phyloP scores from a whole-genome alignment of 2,329 filamentous ascomycete genomes.

The Alternaria incomplexa region DNA sequence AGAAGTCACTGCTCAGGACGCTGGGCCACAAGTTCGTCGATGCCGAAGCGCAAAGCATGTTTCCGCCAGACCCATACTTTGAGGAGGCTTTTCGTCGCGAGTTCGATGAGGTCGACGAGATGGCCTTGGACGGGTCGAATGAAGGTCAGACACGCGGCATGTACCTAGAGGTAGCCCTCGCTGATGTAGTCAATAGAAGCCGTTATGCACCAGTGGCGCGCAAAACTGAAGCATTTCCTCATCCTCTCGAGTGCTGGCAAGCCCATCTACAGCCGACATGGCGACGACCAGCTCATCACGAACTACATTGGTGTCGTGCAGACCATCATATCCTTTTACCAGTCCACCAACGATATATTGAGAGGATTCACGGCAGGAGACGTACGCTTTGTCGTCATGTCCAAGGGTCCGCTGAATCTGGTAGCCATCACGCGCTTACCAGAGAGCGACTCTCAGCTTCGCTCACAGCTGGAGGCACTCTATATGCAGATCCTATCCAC shows the following conservation, averaged over 20 bases:
- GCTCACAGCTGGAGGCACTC: slow-evolving; percentile 85
- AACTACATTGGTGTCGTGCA: slow-evolving; percentile 94
- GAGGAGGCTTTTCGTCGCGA: slow-evolving; percentile 75
- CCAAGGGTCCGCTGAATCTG: slow-evolving; percentile 86
- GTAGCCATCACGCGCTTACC: slow-evolving; percentile 89
- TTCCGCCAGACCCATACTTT: slow-evolving; percentile 54
- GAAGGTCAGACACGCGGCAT: slow-evolving; percentile 60
- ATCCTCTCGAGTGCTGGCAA: slow-evolving; percentile 96
- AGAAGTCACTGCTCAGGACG: slow-evolving; percentile 72
- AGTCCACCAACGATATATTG: slow-evolving; percentile 77
- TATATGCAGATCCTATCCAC: slow-evolving; percentile 99
- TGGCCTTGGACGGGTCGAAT: slow-evolving; percentile 59
- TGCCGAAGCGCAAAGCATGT: slow-evolving; percentile 61
- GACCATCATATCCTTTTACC: slow-evolving; percentile 97
- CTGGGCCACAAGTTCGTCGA: slow-evolving; percentile 65
- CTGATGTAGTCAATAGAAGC: slow-evolving; percentile 47
- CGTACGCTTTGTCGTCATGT: slow-evolving; percentile 83
- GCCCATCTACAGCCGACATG: slow-evolving; percentile 95
- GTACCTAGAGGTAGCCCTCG: slow-evolving; percentile 21
- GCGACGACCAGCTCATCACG: slow-evolving; percentile 87
- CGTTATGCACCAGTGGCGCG: slow-evolving; percentile 78
- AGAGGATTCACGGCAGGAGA: slow-evolving; percentile 86
- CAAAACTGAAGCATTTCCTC: slow-evolving; percentile 95
- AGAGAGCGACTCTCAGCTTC: slow-evolving; percentile 90
- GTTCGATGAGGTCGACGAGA: slow-evolving; percentile 75